Base-by-base conservation (phyloP, 805 yeast genomes). In the Clavispora santaluciae region DNA sequence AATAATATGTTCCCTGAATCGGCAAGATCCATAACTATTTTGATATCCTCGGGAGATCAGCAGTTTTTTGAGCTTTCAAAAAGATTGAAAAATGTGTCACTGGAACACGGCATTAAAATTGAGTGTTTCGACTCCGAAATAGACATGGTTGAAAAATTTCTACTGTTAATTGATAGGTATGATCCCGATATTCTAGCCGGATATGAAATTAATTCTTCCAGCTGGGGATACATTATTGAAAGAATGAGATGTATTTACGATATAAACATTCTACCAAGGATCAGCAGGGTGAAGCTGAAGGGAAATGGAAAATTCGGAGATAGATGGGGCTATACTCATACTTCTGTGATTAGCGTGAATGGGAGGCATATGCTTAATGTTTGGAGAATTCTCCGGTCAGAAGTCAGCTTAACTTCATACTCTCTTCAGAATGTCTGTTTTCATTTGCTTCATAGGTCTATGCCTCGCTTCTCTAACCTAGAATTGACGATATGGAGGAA, bases 171-270 rank as follows among this genome's bases (percentile, higher is more conserved):
- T 0, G 73, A 79, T 15, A 50, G 66, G 2, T 70, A 79, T 38
- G 98, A 93, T 55, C 97, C 98, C 0, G 99, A 93, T 57, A 78
- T 93, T 22, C 55, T 93, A 5, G 73, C 86, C 0, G 98, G 97
- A 0, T 93, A 75, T 57, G 99, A 93, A 54, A 73, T 87, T 5
- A 85, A 87, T 47, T 64, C 81, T 1, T 53, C 75, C 0, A 86
- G 97, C 0, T 91, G 98, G 98, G 98, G 99, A 0, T 93, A 86
- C 53, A 39, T 90, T 0, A 70, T 86, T 20, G 93, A 86, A 39
- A 59, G 99, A 35, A 72, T 76, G 41, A 57, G 66, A 13, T 45
- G 43, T 0, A 61, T 55, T 2, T 70, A 70, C 51, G 75, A 74
- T 2, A 60, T 73, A 10, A 83, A 86, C 49, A 48, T 88, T 3